These are phyloP conservation scores for Fusarium continuum DNA, from an alignment of 2,329 filamentous ascomycete genomes.

Conservation along the genomic window DNA sequence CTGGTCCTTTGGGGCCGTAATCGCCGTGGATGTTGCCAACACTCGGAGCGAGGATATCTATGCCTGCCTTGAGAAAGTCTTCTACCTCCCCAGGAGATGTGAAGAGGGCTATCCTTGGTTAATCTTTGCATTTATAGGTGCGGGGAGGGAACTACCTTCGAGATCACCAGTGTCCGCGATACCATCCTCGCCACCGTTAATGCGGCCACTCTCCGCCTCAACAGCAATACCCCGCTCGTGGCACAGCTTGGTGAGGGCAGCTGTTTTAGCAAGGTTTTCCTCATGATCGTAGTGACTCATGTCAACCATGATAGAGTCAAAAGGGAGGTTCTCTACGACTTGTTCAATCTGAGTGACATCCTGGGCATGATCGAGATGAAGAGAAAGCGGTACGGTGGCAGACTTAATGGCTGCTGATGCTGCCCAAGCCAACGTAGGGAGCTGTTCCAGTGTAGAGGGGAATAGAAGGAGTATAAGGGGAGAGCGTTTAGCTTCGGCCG, in stretches of 20 bases:
- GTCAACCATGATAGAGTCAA: slow-evolving; percentile 15
- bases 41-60: slow-evolving; percentile 77
- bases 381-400: slow-evolving; percentile 43
- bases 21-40: slow-evolving; percentile 82
- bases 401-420: slow-evolving; percentile 57
- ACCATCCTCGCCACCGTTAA: slow-evolving; percentile 70
- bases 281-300: slow-evolving; percentile 14
- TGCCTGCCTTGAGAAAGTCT: slow-evolving; percentile 75
- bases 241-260: not conserved
- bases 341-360: slow-evolving; percentile 1
- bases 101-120: slow-evolving; percentile 47
- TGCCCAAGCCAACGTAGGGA: slow-evolving; percentile 15
- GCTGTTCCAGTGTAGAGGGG: slow-evolving; percentile 6
- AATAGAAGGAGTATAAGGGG: slow-evolving; percentile 22
- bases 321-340: not conserved
- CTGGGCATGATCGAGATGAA: slow-evolving; percentile 47
- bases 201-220: slow-evolving; percentile 34
- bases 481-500: slow-evolving; percentile 18
- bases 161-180: slow-evolving; percentile 67
- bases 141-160: slow-evolving; percentile 46
- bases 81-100: slow-evolving; percentile 75
- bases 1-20: slow-evolving; percentile 72
- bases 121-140: too few species aligned
- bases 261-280: slow-evolving; percentile 6
- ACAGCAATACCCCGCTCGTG: slow-evolving; percentile 12